phyloP scores from a whole-genome alignment of 1,139 yeast genomes.

The Pichia sp. region DNA sequence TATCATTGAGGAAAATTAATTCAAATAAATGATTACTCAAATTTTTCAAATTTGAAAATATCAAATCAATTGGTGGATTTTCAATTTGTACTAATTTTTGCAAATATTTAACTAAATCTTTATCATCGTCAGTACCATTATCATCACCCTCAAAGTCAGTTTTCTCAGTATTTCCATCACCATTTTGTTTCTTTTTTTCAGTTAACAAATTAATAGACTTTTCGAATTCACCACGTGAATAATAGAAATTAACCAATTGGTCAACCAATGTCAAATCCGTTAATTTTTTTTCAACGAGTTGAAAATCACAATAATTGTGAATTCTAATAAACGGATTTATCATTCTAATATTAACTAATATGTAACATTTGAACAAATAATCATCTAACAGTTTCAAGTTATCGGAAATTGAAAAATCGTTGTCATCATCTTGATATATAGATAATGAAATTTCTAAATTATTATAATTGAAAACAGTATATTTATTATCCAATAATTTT shows the following conservation, averaged over 20 bases:
- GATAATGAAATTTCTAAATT: conserved; percentile 37
- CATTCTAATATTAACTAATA: conserved; percentile 58
- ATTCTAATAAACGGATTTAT: conserved; percentile 79
- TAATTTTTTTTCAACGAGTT: conserved; percentile 53
- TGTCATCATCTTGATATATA: conserved; percentile 29
- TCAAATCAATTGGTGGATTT: conserved; percentile 43
- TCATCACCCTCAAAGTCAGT: conserved; percentile 3
- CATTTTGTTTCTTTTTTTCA: conserved; percentile 6
- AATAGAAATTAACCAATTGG: conserved; percentile 78
- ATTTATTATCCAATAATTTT: conserved; percentile 33
- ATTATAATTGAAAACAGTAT: conserved; percentile 39
- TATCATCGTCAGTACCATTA: no score
- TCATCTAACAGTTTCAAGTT: conserved; percentile 64
- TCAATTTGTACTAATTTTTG: conserved; percentile 42
- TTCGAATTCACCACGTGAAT: conserved; percentile 53
- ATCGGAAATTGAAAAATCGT: conserved; percentile 21
- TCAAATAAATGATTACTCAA: conserved; percentile 35
- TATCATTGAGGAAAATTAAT: conserved; percentile 61
- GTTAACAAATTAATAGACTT: conserved; percentile 61
- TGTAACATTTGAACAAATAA: conserved; percentile 68
- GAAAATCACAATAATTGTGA: conserved; percentile 65
- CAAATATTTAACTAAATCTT: conserved; percentile 52
- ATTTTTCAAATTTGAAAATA: conserved; percentile 46
- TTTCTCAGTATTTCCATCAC: not conserved
- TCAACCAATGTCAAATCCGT: conserved; percentile 46